Evolutionary conservation across 192 early-diverging fungal species (phyloP), one percentile per base, ranked within the genome.

Genomic region (Umbelopsis sp.): DNA sequence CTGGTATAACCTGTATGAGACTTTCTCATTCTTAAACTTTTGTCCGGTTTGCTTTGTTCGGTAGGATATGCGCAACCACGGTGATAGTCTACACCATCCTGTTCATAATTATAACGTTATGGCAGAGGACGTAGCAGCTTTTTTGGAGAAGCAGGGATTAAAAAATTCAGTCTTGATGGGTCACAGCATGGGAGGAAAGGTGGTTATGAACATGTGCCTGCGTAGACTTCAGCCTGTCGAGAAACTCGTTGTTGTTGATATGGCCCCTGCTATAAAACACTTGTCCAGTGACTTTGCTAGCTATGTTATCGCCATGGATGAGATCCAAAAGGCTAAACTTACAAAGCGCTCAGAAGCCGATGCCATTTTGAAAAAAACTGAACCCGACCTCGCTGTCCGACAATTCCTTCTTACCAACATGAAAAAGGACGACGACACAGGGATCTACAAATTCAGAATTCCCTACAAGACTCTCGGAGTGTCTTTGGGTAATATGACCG

Each of bases 11-110:
- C n/a, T n/a, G n/a, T n/a, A n/a, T n/a, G n/a, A n/a, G n/a, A n/a
- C n/a, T n/a, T n/a, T n/a, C n/a, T n/a, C n/a, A n/a, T n/a, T n/a
- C n/a, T n/a, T n/a, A n/a, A n/a, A n/a, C n/a, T n/a, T n/a, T n/a
- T n/a, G n/a, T n/a, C n/a, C n/a, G n/a, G n/a, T 0, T 32, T 17
- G 10, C 26, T 4, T 34, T 3, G 21, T 43, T 31, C 65, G n/a
- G n/a, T n/a, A 88, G 87, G 97, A 98, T 79, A 83, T 96, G 68
- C 86, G 97, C 25, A 98, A 98, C 81, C 97, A 98, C 74, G 97
- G 97, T 26, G 93, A 94, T 32, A 96, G 94, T 70, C 89, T 87
- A 8, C 95, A 96, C 71, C 66, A 68, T 25, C 25, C 68, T 0
- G 78, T 80, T 0, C 91, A 94, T 73, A 88, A 82, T 34, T 96